These are phyloP conservation scores for Pseudogymnoascus sp. DNA, from an alignment of 2,329 filamentous ascomycete genomes.

Conservation along the genomic window DNA sequence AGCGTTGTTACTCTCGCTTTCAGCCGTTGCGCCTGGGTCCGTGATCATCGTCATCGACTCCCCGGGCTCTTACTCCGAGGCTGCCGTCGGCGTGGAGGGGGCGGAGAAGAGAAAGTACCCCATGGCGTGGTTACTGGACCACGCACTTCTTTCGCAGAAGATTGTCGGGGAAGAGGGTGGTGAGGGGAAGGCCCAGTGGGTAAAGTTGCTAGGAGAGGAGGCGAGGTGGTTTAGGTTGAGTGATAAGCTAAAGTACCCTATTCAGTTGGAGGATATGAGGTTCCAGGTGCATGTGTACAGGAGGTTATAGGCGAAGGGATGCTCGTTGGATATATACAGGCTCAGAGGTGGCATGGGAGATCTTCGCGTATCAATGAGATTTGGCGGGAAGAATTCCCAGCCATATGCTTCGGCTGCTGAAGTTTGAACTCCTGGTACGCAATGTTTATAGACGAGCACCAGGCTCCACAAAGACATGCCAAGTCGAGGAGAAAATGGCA, in stretches of 20 bases:
- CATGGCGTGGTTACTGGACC: constrained; percentile 88
- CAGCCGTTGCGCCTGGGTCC: constrained; percentile 48
- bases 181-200: constrained; percentile 46
- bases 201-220: constrained; percentile 65
- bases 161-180: constrained; percentile 25
- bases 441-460: not conserved
- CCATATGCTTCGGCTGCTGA: not conserved
- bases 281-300: constrained; percentile 84
- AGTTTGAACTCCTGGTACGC: not conserved
- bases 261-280: constrained; percentile 86
- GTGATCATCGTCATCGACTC: constrained; percentile 83
- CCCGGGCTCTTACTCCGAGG: constrained; percentile 84
- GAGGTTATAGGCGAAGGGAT: constrained; percentile 23
- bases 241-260: constrained; percentile 63
- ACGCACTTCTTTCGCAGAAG: constrained; percentile 55
- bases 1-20: constrained; percentile 62
- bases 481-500: not conserved
- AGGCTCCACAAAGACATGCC: not conserved
- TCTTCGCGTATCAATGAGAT: not conserved
- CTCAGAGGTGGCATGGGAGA: too few species aligned
- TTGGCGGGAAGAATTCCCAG: not conserved
- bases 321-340: not conserved
- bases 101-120: constrained; percentile 61
- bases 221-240: constrained; percentile 77
- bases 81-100: constrained; percentile 48